phyloP scores from a whole-genome alignment of 2,329 filamentous ascomycete genomes.

The Pyrenochaeta sp. region DNA sequence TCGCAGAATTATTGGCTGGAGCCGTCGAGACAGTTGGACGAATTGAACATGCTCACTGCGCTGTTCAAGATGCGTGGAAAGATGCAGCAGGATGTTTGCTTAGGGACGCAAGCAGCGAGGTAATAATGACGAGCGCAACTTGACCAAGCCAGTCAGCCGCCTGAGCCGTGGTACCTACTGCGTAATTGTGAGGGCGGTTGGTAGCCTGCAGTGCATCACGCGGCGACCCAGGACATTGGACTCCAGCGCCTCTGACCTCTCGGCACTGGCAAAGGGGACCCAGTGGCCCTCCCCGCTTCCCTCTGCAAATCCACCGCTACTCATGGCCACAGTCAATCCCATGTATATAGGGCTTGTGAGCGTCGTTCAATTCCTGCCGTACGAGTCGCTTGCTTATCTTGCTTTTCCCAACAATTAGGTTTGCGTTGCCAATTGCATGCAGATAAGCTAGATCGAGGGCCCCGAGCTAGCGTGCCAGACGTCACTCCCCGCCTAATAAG shows the following conservation, averaged over 20 bases:
- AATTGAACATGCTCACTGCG: conserved; percentile 4
- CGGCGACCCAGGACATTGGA: conserved; percentile 21
- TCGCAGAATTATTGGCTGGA: conserved; percentile 28
- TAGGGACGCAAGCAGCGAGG: too few species aligned
- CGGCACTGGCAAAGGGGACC: too few species aligned
- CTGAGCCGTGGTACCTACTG: conserved; percentile 13
- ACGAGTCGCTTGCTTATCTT: conserved; percentile 1
- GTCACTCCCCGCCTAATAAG: conserved; percentile 18
- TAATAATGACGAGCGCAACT: conserved; percentile 10
- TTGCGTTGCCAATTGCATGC: conserved; percentile 9
- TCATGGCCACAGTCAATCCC: too few species aligned
- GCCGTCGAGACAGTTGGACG: conserved; percentile 5
- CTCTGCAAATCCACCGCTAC: conserved; percentile 6
- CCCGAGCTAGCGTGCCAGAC: too few species aligned
- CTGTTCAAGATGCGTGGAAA: conserved; percentile 1
- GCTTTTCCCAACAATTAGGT: conserved; percentile 1
- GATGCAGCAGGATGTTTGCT: too few species aligned
- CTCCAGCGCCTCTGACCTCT: conserved; percentile 19
- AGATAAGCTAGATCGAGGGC: conserved; percentile 5
- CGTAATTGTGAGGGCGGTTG: conserved; percentile 15
- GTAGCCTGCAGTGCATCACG: conserved; percentile 26
- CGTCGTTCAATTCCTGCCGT: conserved; percentile 2
- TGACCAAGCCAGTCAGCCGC: conserved; percentile 12
- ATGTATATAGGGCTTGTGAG: conserved; percentile 24
- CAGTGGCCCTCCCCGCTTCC: conserved; percentile 3